phyloP scores from a whole-genome alignment of 352 stramenopile genomes.

The Phytopythium montanum region DNA sequence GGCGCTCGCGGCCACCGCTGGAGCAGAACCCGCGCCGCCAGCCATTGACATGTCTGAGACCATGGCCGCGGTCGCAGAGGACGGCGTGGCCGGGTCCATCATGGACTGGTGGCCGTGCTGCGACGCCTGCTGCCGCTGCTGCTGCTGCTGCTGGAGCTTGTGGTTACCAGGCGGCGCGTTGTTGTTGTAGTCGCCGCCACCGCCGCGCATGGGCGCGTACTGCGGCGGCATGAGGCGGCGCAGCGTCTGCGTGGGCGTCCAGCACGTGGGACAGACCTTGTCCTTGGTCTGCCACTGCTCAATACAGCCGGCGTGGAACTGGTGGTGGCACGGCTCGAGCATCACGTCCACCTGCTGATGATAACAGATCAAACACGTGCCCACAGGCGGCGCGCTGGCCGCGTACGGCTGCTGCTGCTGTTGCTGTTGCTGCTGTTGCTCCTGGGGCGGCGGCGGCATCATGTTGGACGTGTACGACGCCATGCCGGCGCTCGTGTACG shows the following conservation, averaged over 20 bases:
- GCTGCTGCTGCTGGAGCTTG: slow-evolving; percentile 4
- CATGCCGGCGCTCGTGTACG: slow-evolving; percentile 22
- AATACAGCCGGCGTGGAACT: slow-evolving; percentile 78
- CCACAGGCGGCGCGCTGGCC: slow-evolving; percentile 4
- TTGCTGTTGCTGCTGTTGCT: slow-evolving; percentile 8
- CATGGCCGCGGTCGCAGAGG: not conserved
- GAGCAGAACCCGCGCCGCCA: slow-evolving; percentile 4
- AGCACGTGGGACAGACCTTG: slow-evolving; percentile 75
- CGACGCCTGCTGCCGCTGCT: too few relatives aligned
- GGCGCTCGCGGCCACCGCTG: slow-evolving; percentile 5
- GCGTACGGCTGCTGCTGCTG: slow-evolving; percentile 11
- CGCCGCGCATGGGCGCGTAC: slow-evolving; percentile 12
- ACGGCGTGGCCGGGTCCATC: not conserved
- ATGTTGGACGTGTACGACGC: slow-evolving; percentile 9
- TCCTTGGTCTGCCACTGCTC: slow-evolving; percentile 70
- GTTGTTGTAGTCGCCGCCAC: slow-evolving; percentile 11
- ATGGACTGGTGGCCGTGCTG: slow-evolving; percentile 7
- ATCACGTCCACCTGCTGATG: slow-evolving; percentile 36
- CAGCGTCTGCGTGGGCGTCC: slow-evolving; percentile 62
- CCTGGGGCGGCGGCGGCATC: slow-evolving; percentile 1
- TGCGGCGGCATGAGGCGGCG: slow-evolving; percentile 34
- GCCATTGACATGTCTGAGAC: slow-evolving; percentile 5
- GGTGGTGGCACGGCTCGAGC: slow-evolving; percentile 66
- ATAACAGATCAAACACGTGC: slow-evolving; percentile 36
- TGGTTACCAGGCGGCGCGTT: slow-evolving; percentile 8